Evolutionary conservation across 2,329 filamentous ascomycete genomes (phyloP).

Genomic region (Lachnellula suecica): DNA sequence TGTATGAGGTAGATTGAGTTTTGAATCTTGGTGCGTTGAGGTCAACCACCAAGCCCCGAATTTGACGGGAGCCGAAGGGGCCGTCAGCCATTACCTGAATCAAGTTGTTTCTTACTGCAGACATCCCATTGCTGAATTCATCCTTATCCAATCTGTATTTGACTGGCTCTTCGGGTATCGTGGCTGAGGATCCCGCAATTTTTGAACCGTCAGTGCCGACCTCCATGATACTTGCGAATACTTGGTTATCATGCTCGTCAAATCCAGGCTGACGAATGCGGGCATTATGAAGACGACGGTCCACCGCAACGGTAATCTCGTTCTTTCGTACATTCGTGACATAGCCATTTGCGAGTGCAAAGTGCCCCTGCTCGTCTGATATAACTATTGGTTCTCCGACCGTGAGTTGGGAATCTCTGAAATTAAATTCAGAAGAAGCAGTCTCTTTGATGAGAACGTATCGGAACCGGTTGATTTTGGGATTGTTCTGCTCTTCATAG

Average conservation of each 20-base stretch:
- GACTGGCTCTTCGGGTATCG: slow-evolving; percentile 53
- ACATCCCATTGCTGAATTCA: slow-evolving; percentile 98
- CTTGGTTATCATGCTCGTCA: slow-evolving; percentile 73
- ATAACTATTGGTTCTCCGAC: slow-evolving; percentile 93
- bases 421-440: slow-evolving; percentile 66
- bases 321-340: slow-evolving; percentile 75
- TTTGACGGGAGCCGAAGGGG: slow-evolving; percentile 66
- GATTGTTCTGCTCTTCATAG: slow-evolving; percentile 64
- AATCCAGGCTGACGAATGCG: slow-evolving; percentile 76
- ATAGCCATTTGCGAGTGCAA: slow-evolving; percentile 89
- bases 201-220: slow-evolving; percentile 59
- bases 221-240: slow-evolving; percentile 91
- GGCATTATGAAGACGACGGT: slow-evolving; percentile 84
- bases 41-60: slow-evolving; percentile 80
- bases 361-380: slow-evolving; percentile 92
- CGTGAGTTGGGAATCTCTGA: slow-evolving; percentile 84
- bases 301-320: slow-evolving; percentile 83
- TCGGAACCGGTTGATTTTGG: slow-evolving; percentile 87
- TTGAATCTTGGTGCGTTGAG: slow-evolving; percentile 73
- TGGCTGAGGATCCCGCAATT: slow-evolving; percentile 50
- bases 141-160: slow-evolving; percentile 93
- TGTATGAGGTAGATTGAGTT: slow-evolving; percentile 60
- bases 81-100: slow-evolving; percentile 87
- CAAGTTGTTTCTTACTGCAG: slow-evolving; percentile 88
- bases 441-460: slow-evolving; percentile 81